Percentiles rank a stretch among this genome's conserved stretches.
Evolutionary conservation across 257 asterid genomes (phyloP).

Genomic region (Nicotiana benthamiana): DNA sequence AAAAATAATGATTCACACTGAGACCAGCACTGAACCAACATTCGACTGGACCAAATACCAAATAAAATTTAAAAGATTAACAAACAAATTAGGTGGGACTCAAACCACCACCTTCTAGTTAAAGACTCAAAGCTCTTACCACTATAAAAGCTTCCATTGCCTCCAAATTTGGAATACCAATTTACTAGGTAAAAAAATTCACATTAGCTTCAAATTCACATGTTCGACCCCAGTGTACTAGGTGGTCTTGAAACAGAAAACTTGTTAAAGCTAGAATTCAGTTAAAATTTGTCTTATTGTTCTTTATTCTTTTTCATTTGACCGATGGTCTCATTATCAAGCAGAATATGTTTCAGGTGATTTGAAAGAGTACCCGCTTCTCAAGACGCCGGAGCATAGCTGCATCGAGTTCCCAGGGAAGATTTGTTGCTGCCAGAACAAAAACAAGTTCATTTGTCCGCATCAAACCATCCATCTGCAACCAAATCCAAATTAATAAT

Average conservation of each 20-base stretch:
- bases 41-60: background rate
- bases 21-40: background rate
- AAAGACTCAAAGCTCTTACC: background rate
- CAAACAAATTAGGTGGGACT: background rate
- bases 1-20: background rate
- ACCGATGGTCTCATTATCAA: background rate
- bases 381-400: slow-evolving; percentile 99
- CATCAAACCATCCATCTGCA: slow-evolving; percentile 98
- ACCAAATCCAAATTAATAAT: slow-evolving; percentile 31
- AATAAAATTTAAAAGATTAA: background rate
- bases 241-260: background rate
- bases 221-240: background rate
- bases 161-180: background rate
- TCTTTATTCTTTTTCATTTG: background rate
- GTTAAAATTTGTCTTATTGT: background rate
- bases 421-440: slow-evolving; percentile 97
- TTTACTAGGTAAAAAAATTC: background rate
- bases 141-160: background rate
- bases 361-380: slow-evolving; percentile 55
- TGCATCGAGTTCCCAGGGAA: slow-evolving; percentile 97
- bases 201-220: background rate
- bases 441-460: slow-evolving; percentile 82
- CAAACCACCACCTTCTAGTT: background rate
- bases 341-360: background rate
- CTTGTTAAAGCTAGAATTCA: background rate